Conservation (phyloP, 2,329 filamentous ascomycete genomes). For the Trichoderma aggressivum region DNA sequence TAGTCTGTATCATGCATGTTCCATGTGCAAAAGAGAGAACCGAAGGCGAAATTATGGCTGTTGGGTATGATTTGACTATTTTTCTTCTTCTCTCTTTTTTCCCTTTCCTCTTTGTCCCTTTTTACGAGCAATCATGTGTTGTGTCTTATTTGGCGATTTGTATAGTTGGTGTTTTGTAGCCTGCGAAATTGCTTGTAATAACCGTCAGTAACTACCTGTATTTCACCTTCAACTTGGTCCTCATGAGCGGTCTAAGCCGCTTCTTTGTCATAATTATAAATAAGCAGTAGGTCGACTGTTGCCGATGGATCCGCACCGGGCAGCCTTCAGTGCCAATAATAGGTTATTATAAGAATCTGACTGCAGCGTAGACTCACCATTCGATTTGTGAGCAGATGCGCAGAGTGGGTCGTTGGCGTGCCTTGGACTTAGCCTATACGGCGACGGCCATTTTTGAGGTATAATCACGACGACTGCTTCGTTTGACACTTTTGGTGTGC, state of each 20-base stretch:
- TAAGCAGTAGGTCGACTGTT: not conserved
- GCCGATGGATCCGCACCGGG: not conserved
- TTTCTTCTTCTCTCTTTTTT: not conserved
- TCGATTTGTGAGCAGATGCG: not conserved
- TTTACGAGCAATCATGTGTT: not conserved
- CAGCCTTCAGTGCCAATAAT: not conserved
- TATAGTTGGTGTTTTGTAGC: not conserved
- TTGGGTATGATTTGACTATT: not conserved
- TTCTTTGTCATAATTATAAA: not conserved
- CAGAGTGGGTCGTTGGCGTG: not conserved
- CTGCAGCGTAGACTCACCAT: not conserved
- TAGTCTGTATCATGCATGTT: not conserved
- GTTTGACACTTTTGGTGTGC: not conserved
- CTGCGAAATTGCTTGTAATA: not conserved
- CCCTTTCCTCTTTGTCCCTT: not conserved
- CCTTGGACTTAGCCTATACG: not conserved
- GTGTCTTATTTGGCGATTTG: not conserved
- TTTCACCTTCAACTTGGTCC: not conserved
- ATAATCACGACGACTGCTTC: slow-evolving; percentile 2
- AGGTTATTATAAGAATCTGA: slow-evolving; percentile 8
- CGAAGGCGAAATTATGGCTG: slow-evolving; percentile 1
- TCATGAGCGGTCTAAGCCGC: not conserved
- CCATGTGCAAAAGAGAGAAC: not conserved
- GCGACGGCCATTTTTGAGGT: not conserved
- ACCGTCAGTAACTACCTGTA: not conserved